Conservation (phyloP, 305 asterid species). For the Fraxinus ornus region DNA sequence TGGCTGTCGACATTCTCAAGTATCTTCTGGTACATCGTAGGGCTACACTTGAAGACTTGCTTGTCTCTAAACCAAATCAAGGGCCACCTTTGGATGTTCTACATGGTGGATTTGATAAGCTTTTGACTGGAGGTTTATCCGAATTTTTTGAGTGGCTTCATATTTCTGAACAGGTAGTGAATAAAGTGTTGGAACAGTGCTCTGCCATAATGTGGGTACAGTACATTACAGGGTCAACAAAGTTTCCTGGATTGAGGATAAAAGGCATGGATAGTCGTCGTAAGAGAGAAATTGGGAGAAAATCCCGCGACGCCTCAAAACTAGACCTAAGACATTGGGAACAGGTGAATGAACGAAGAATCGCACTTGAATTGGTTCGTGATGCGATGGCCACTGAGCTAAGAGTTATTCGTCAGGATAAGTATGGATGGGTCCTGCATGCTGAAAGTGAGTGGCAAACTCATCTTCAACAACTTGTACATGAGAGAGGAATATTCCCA, state of each 20-base stretch:
- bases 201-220: conserved; percentile 98
- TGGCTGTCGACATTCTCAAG: conserved; percentile 90
- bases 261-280: conserved; percentile 97
- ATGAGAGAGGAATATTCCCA: conserved; percentile 94
- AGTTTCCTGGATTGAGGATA: conserved; percentile 95
- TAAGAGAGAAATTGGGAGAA: conserved; percentile 82
- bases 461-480: conserved; percentile 95
- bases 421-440: conserved; percentile 99
- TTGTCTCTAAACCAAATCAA: conserved; percentile 89
- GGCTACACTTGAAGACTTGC: conserved; percentile 89
- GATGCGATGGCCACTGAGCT: conserved; percentile 96
- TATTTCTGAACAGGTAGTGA: conserved; percentile 59
- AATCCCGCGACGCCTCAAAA: conserved; percentile 66
- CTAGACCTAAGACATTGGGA: conserved; percentile 92
- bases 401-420: conserved; percentile 97
- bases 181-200: conserved; percentile 82
- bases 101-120: conserved; percentile 95
- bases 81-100: conserved; percentile 75
- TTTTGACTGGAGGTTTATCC: conserved; percentile 71
- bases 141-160: conserved; percentile 87
- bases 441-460: conserved; percentile 99
- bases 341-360: conserved; percentile 91
- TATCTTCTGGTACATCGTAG: conserved; percentile 92
- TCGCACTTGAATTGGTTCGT: conserved; percentile 95
- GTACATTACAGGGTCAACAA: conserved; percentile 84